Evolutionary conservation across 225 moss, liverwort and hornwort genomes (phyloP).

Genomic region (Anthoceros angustus): DNA sequence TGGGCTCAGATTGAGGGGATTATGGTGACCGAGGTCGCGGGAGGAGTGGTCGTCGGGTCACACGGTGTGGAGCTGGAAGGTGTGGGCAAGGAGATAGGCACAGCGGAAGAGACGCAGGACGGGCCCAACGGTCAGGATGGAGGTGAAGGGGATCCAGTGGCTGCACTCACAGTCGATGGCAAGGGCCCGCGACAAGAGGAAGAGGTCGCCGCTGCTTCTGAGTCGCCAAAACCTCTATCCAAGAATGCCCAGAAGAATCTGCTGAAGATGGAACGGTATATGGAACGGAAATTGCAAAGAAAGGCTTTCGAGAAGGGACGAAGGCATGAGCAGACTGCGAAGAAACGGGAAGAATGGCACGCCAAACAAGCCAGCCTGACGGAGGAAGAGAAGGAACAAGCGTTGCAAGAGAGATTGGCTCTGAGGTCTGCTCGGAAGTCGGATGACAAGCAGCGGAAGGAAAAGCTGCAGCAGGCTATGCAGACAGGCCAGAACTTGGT

Average conservation of each 20-base stretch:
- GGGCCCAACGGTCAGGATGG: background rate
- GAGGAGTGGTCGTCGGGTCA: no score
- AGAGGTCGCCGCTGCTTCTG: slow-evolving; percentile 24
- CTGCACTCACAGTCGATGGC: background rate
- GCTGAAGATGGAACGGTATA: slow-evolving; percentile 47
- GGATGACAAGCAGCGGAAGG: slow-evolving; percentile 47
- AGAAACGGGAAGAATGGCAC: slow-evolving; percentile 71
- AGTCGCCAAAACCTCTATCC: slow-evolving; percentile 37
- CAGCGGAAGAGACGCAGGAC: background rate
- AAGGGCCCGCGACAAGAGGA: background rate
- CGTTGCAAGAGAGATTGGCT: slow-evolving; percentile 38
- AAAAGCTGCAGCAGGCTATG: slow-evolving; percentile 54
- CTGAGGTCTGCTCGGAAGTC: slow-evolving; percentile 47
- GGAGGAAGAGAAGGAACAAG: slow-evolving; percentile 56
- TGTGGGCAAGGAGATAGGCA: no score
- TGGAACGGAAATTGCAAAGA: slow-evolving; percentile 40
- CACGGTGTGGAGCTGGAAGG: no score
- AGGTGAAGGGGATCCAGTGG: background rate
- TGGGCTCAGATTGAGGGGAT: no score
- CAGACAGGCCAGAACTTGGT: slow-evolving; percentile 66
- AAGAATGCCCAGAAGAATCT: slow-evolving; percentile 62
- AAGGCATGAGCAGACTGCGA: slow-evolving; percentile 53
- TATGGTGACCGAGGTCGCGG: no score
- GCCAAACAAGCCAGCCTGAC: slow-evolving; percentile 51
- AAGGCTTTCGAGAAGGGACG: slow-evolving; percentile 56